Base-by-base conservation (phyloP, 768 basidiomycete species). In the Suillus decipiens region DNA sequence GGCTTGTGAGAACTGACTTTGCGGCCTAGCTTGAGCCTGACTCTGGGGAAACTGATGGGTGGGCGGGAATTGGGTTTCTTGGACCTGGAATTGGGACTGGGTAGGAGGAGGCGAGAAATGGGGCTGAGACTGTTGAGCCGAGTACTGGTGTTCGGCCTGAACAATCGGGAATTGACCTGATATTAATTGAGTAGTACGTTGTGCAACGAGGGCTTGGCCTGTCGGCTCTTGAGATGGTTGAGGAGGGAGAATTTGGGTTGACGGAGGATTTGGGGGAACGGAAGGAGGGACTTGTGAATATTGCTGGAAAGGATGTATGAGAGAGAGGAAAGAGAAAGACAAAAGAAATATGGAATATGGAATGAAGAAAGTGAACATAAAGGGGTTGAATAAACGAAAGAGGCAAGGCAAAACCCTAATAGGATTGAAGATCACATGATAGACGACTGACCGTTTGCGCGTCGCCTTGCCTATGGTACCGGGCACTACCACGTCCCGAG, bases 231-330 rank as follows among this genome's bases (percentile, higher is more conserved):
- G 56, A 55, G 58, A 6, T 33, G 63, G 68, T 37, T 67, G 64
- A 22, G 66, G 22, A 37, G 34, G 53, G 7, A 22, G 3, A 17
- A 22, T 17, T 28, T 57, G 55, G 15, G 28, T 28, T 24, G 55
- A 28, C 1, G 37, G 24, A 36, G 34, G 33, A 12, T 54, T 54
- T 7, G 36, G 14, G 17, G 36, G 15, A 1, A 68, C 31, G 50
- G 65, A 28, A 64, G 61, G 34, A 59, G 55, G 60, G 17, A 73
- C 63, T n/a, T 71, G 64, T 5, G 65, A 34, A 55, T 76, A 77
- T 45, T 72, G 72, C 28, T 70, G 58, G 64, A 73, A 73, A 24
- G 63, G 66, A 60, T 74, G 77, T 42, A 68, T 69, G 60, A 70
- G 70, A 36, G 28, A 24, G 9, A 63, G 63, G 61, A 39, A 54